A percentile compares a stretch with the other conserved stretches of the same genome.
These are phyloP conservation scores for Globisporangium ultimum DNA, from an alignment of 352 stramenopile genomes.

Conservation along the genomic window DNA sequence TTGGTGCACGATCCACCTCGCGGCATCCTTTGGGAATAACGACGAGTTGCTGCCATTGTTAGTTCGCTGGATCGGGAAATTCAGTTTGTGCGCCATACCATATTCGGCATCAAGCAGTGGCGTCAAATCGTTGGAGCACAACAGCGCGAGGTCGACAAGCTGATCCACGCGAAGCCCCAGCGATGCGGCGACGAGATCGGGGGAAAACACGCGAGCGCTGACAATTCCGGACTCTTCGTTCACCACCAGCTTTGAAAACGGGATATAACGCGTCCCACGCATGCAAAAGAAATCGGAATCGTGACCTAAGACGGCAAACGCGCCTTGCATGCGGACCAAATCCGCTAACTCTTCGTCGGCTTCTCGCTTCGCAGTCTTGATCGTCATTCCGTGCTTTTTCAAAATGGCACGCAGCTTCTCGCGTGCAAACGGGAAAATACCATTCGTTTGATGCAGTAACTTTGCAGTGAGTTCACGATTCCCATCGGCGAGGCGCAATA, in stretches of 20 bases:
- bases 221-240: conserved; percentile 29
- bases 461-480: conserved; percentile 16
- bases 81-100: conserved; percentile 37
- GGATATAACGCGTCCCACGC: conserved; percentile 78
- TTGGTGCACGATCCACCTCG: conserved; percentile 52
- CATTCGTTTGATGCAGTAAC: conserved; percentile 57
- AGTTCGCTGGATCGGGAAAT: conserved; percentile 52
- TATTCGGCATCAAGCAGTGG: conserved; percentile 63
- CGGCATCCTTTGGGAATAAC: conserved; percentile 45
- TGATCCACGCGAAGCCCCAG: conserved; percentile 59
- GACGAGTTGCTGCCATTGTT: conserved; percentile 19
- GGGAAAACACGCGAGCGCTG: conserved; percentile 68
- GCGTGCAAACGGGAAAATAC: conserved; percentile 71
- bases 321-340: conserved; percentile 44
- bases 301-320: conserved; percentile 66
- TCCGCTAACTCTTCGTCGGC: conserved; percentile 76
- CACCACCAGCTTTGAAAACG: conserved; percentile 43
- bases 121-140: conserved; percentile 90
- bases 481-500: conserved; percentile 8
- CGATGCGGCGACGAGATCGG: conserved; percentile 50
- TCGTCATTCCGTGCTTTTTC: conserved; percentile 37
- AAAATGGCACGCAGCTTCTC: conserved; percentile 65
- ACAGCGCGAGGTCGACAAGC: conserved; percentile 81
- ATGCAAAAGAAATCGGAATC: conserved; percentile 91
- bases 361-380: conserved; percentile 60